phyloP scores from a whole-genome alignment of 1,284 basidiomycete genomes.

The Pholiota adiposa region DNA sequence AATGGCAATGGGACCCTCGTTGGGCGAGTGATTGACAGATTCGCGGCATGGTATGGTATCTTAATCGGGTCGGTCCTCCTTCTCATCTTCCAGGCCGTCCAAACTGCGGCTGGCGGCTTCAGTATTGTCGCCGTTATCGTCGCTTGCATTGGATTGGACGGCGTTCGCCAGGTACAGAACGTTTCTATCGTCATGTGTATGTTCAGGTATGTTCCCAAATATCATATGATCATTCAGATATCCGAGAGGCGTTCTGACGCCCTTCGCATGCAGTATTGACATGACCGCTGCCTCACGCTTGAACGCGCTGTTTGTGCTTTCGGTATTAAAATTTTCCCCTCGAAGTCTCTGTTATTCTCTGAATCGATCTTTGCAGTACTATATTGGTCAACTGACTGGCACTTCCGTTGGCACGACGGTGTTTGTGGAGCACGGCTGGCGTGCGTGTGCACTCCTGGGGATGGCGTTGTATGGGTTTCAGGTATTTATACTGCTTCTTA shows the following conservation, averaged over 20 bases:
- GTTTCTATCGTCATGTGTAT: slow-evolving; percentile 21
- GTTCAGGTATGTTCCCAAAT: slow-evolving; percentile 23
- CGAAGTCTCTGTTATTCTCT: neutral
- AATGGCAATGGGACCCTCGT: slow-evolving; percentile 58
- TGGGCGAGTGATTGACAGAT: slow-evolving; percentile 56
- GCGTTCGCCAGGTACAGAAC: slow-evolving; percentile 35
- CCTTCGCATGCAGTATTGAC: neutral
- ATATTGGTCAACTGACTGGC: slow-evolving; percentile 21
- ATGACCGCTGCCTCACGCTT: slow-evolving; percentile 19
- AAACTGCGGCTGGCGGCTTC: slow-evolving; percentile 51
- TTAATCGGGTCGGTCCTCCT: slow-evolving; percentile 45
- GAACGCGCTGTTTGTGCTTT: slow-evolving; percentile 22
- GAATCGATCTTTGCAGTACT: slow-evolving; percentile 10
- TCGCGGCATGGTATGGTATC: slow-evolving; percentile 63
- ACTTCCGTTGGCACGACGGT: slow-evolving; percentile 21
- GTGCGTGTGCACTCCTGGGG: slow-evolving; percentile 18
- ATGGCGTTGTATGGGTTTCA: slow-evolving; percentile 20
- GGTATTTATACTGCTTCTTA: slow-evolving; percentile 12
- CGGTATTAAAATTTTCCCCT: slow-evolving; percentile 8
- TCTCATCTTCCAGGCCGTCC: slow-evolving; percentile 46
- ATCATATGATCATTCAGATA: slow-evolving; percentile 18
- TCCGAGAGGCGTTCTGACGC: neutral
- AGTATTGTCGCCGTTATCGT: slow-evolving; percentile 49
- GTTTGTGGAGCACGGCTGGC: slow-evolving; percentile 21
- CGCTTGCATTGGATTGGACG: slow-evolving; percentile 35